These are phyloP conservation scores for Suillus subalutaceus DNA, from an alignment of 768 basidiomycete species.

Conservation along the genomic window DNA sequence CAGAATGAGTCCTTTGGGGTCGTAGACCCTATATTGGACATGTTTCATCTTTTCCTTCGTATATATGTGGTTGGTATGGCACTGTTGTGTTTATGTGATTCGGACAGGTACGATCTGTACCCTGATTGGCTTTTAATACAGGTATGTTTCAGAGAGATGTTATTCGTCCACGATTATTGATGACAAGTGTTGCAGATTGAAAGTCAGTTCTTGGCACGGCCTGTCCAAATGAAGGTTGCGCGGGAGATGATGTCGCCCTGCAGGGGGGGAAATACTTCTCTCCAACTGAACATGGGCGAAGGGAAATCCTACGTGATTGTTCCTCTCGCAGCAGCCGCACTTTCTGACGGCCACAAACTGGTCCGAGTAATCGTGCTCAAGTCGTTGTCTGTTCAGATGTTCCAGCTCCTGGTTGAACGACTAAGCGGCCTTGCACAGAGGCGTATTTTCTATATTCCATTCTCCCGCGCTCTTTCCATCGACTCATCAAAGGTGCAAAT, in stretches of 20 bases:
- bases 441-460: constrained; percentile 31
- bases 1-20: too few relatives aligned
- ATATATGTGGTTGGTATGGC: too few relatives aligned
- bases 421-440: constrained; percentile 29
- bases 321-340: constrained; percentile 24
- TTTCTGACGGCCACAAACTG: constrained; percentile 27
- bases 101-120: neutral
- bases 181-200: constrained; percentile 23
- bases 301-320: constrained; percentile 37
- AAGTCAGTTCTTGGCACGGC: constrained; percentile 25
- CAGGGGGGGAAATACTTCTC: constrained; percentile 19
- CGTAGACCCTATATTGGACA: too few relatives aligned
- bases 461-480: constrained; percentile 26
- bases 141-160: constrained; percentile 3
- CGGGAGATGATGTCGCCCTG: constrained; percentile 30
- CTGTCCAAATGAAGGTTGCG: constrained; percentile 26
- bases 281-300: constrained; percentile 38
- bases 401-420: constrained; percentile 27
- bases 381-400: constrained; percentile 30
- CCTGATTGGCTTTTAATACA: constrained; percentile 17
- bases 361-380: constrained; percentile 33
- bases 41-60: too few relatives aligned
- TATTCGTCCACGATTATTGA: neutral
- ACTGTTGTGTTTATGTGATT: too few relatives aligned
- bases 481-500: constrained; percentile 16